Percentiles rank a stretch among this genome's conserved stretches.
phyloP scores from a whole-genome alignment of 2,329 filamentous ascomycete genomes.

The Trichoderma sp. region DNA sequence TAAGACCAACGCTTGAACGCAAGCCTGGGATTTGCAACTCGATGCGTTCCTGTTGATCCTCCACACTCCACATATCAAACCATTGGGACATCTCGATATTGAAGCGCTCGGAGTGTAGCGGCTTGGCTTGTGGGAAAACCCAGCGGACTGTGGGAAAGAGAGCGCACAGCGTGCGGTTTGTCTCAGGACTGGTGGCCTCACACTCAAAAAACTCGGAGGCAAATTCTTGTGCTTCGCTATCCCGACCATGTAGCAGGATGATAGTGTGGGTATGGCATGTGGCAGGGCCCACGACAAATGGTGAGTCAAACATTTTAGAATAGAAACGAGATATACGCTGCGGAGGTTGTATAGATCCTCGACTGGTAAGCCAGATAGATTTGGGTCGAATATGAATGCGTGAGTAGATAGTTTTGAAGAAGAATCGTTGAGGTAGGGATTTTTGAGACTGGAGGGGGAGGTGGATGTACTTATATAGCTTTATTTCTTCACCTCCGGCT shows the following conservation, averaged over 20 bases:
- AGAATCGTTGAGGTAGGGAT: too few species aligned
- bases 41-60: neutral
- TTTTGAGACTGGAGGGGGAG: too few species aligned
- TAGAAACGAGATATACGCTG: neutral
- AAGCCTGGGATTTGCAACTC: neutral
- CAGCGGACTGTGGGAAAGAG: constrained; percentile 1
- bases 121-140: neutral
- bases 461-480: too few species aligned
- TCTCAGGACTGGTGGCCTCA: neutral
- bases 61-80: constrained; percentile 9
- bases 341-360: neutral
- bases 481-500: too few species aligned
- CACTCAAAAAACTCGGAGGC: neutral
- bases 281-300: neutral
- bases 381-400: neutral
- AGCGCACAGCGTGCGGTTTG: neutral
- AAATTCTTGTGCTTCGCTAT: neutral
- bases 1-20: neutral
- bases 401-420: too few species aligned
- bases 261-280: neutral
- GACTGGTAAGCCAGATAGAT: neutral
- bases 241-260: neutral
- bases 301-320: neutral
- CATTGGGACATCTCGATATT: neutral
- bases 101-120: neutral